phyloP scores from a whole-genome alignment of 768 basidiomycete species.

The Tricholoma saponaceum region DNA sequence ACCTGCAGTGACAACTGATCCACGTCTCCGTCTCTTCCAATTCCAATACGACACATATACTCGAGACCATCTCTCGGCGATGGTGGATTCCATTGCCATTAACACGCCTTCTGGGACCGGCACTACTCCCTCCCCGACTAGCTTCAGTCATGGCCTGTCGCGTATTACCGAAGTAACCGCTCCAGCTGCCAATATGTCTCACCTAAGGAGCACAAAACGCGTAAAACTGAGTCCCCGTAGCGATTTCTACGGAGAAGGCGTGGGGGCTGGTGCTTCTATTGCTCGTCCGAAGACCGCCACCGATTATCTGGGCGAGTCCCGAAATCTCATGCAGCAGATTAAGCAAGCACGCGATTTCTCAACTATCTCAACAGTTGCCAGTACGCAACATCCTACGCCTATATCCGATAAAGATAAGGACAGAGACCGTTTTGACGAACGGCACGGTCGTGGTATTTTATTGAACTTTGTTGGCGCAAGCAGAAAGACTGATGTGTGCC shows the following conservation, averaged over 20 bases:
- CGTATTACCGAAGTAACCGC: constrained; percentile 43
- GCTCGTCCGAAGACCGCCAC: constrained; percentile 48
- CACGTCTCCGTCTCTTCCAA: constrained; percentile 82
- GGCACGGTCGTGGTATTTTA: constrained; percentile 18
- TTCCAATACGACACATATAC: constrained; percentile 97
- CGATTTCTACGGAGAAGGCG: constrained; percentile 54
- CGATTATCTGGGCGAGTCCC: constrained; percentile 78
- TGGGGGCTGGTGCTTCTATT: constrained; percentile 40
- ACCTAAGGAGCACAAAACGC: constrained; percentile 74
- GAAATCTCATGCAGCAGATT: constrained; percentile 75
- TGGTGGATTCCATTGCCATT: constrained; percentile 93
- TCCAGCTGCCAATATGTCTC: constrained; percentile 37
- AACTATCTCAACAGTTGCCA: constrained; percentile 61
- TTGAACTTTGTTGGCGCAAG: background rate
- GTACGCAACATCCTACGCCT: constrained; percentile 30
- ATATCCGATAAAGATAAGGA: constrained; percentile 11
- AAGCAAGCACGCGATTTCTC: constrained; percentile 75
- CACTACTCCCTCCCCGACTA: constrained; percentile 42
- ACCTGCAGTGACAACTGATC: constrained; percentile 50
- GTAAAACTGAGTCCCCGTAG: constrained; percentile 70
- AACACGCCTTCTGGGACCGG: constrained; percentile 61
- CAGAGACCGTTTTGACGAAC: constrained; percentile 6
- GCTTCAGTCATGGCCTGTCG: constrained; percentile 40
- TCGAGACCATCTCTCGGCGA: constrained; percentile 86
- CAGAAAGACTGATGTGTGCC: constrained; percentile 5